Base-by-base conservation (phyloP, 2,329 filamentous ascomycete species). In the Fusarium torulosum region DNA sequence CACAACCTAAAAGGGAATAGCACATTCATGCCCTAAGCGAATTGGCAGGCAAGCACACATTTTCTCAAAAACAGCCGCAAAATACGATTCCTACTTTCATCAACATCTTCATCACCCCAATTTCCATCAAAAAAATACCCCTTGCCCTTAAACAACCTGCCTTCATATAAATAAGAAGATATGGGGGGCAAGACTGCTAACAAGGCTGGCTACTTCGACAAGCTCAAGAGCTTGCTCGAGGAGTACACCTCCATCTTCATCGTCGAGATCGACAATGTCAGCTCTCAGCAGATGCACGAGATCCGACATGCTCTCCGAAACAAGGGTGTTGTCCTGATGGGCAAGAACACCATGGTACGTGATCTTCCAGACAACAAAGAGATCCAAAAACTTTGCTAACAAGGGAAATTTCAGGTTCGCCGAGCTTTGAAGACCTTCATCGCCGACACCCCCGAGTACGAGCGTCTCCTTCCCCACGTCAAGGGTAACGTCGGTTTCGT, bases 221-320 rank as follows among this genome's bases (percentile, higher is more conserved):
- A 98, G 94, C 94, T 99, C 83, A 97, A 97, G 91, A 83, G 83
- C 84, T 90, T 98, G 83, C 91, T 99, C 83, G 93, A 98, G 87
- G 91, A 94, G 83, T 98, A 96, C 91, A 90, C 89, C 83, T 95
- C 92, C 80, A 92, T 98, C 87, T 98, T 99, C 93, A 94, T 99
- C 83, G 94, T 97, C 83, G 80, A 90, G 80, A 91, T 95, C 81
- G 93, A 98, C 93, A 99, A 98, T 99, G 96, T 99, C 90, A 93
- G 91, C 84, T 99, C 96, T 76, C 96, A 99, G 90, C 96, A 99
- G 91, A 99, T 99, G 96, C 96, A 99, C 93, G 96, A 99, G 90
- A 98, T 99, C 84, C 92, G 96, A 83, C 85, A 91, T 79, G 85
- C 93, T 78, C 92, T 99, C 82, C 94, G 96, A 82, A 91, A 91